A percentile compares a stretch with the other conserved stretches of the same genome.
Conservation (phyloP, 2,329 filamentous ascomycete genomes). For the Arachnomyces sp. region DNA sequence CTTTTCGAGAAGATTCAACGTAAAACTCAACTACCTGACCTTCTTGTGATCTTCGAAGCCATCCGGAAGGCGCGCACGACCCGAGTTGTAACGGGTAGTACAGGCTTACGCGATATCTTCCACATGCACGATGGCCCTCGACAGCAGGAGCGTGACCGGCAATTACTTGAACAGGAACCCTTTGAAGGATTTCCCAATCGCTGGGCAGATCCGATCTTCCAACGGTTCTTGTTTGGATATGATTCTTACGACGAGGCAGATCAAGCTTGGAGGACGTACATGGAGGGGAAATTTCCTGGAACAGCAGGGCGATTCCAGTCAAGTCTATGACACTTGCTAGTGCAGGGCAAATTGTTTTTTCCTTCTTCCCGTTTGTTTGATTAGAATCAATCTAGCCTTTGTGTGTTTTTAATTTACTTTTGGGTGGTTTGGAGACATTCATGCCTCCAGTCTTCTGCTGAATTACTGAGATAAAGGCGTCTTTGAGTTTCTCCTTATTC, state of each 20-base stretch:
- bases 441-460: no score
- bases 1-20: slow-evolving; percentile 14
- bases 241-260: slow-evolving; percentile 14
- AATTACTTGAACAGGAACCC: slow-evolving; percentile 32
- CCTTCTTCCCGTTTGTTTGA: no score
- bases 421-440: no score
- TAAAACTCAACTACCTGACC: slow-evolving; percentile 6
- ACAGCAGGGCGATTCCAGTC: neutral
- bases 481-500: no score
- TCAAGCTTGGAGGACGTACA: slow-evolving; percentile 8
- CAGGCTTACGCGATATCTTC: slow-evolving; percentile 55
- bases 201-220: slow-evolving; percentile 36
- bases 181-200: slow-evolving; percentile 35
- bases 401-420: no score
- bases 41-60: slow-evolving; percentile 44
- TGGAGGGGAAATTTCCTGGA: slow-evolving; percentile 3
- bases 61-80: slow-evolving; percentile 54
- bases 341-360: no score
- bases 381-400: no score
- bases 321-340: neutral
- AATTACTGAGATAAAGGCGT: no score
- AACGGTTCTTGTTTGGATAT: slow-evolving; percentile 35
- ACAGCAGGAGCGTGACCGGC: slow-evolving; percentile 47
- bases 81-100: slow-evolving; percentile 52
- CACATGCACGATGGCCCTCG: slow-evolving; percentile 53